These are phyloP conservation scores for Lactarius trivialis DNA, from an alignment of 768 basidiomycete species.

Conservation along the genomic window DNA sequence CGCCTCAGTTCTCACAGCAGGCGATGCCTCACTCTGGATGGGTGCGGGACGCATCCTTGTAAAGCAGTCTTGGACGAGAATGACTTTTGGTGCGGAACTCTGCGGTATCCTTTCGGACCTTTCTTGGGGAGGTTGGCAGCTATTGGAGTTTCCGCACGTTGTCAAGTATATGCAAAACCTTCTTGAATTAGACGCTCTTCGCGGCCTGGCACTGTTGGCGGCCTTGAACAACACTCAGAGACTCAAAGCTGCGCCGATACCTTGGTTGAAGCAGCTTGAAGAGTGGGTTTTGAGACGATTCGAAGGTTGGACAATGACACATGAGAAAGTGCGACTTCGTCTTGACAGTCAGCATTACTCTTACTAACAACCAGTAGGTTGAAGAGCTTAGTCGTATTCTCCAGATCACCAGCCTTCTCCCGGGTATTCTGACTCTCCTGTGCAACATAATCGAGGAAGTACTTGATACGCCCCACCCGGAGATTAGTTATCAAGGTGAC, in stretches of 20 bases:
- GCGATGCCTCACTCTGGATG: conserved; percentile 38
- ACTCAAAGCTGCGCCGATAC: conserved; percentile 50
- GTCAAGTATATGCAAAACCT: conserved; percentile 44
- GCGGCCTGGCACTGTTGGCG: conserved; percentile 45
- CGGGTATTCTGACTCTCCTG: conserved; percentile 37
- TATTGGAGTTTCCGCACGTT: conserved; percentile 55
- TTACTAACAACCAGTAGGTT: conserved; percentile 31
- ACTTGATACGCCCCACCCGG: conserved; percentile 30
- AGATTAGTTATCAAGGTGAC: conserved; percentile 28
- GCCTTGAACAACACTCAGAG: conserved; percentile 42
- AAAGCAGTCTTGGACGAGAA: conserved; percentile 39
- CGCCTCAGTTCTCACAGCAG: conserved; percentile 34
- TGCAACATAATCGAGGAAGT: conserved; percentile 40
- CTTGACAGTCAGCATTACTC: not conserved
- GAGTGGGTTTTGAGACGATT: conserved; percentile 42
- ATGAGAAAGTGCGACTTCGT: conserved; percentile 35
- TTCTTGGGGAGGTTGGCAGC: conserved; percentile 74
- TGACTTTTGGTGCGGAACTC: conserved; percentile 45
- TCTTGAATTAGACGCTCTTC: conserved; percentile 38
- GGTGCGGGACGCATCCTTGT: conserved; percentile 49
- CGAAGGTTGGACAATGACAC: conserved; percentile 34
- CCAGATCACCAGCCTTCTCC: conserved; percentile 46
- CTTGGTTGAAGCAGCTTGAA: conserved; percentile 52
- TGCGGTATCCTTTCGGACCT: conserved; percentile 57
- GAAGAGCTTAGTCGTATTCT: conserved; percentile 50